Percentiles rank a stretch among this genome's conserved stretches.
These are phyloP conservation scores for Thermoascus crustaceus DNA, from an alignment of 2,329 filamentous ascomycete species.

Conservation along the genomic window DNA sequence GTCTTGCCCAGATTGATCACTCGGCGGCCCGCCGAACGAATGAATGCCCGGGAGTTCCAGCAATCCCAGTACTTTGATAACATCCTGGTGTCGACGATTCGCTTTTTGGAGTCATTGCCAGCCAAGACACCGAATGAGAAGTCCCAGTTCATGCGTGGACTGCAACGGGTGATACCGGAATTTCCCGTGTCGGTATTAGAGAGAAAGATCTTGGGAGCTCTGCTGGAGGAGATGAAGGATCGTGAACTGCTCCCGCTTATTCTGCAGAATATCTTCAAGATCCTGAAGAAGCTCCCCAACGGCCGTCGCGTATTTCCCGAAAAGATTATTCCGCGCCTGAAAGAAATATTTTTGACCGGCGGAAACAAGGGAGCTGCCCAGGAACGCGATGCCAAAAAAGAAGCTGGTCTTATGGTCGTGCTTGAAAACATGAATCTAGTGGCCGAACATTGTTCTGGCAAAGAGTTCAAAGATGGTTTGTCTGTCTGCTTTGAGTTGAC, in stretches of 20 bases:
- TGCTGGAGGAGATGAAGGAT: conserved; percentile 92
- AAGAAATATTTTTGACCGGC: conserved; percentile 68
- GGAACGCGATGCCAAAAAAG: conserved; percentile 74
- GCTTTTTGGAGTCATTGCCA: conserved; percentile 84
- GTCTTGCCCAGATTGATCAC: conserved; percentile 83
- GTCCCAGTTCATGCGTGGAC: conserved; percentile 77
- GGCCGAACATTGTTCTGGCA: conserved; percentile 73
- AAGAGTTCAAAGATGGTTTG: conserved; percentile 88
- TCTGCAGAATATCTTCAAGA: conserved; percentile 85
- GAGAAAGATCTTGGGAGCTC: conserved; percentile 81
- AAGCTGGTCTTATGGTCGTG: conserved; percentile 85
- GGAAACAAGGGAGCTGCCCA: conserved; percentile 37
- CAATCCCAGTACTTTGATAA: conserved; percentile 96
- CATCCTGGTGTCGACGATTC: conserved; percentile 88
- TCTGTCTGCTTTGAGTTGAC: conserved; percentile 9
- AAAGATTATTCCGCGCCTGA: conserved; percentile 73
- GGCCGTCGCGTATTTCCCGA: conserved; percentile 74
- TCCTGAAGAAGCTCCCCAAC: conserved; percentile 68
- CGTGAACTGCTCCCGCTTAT: conserved; percentile 76
- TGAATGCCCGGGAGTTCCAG: conserved; percentile 86
- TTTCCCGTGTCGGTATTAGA: conserved; percentile 92
- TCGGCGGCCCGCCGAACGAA: conserved; percentile 72
- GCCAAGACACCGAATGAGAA: conserved; percentile 91
- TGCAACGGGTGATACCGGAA: conserved; percentile 78
- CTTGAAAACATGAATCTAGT: conserved; percentile 73